Evolutionary conservation across 2,329 filamentous ascomycete species (phyloP), one percentile per base, ranked within the genome.

Genomic region (Fusarium fracticaudum): DNA sequence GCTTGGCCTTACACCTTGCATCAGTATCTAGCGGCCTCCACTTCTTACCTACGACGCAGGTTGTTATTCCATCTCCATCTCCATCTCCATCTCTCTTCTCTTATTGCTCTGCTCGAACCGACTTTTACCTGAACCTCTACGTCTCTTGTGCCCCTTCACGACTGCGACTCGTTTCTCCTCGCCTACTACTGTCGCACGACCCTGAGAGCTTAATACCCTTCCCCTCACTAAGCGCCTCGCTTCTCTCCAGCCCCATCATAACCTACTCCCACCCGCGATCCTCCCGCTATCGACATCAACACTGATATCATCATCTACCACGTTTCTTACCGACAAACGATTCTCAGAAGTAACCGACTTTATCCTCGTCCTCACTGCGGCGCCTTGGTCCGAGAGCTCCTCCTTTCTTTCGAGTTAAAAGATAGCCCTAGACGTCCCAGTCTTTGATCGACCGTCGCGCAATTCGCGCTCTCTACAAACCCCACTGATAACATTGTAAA

Each of bases 401-500:
- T 64, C 55, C 50, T 53, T 74, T 64, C 26, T 48, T 38, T 50
- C 47, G 50, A 60, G 65, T 66, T 54, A 53, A 54, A 66, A 66
- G 59, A 64, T 51, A 51, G 38, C 47, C 61, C 57, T 26, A 51
- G 61, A 63, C 67, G 64, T 61, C 43, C 48, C 41, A 57, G 48
- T 50, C 61, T 64, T 71, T 58, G 26, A 43, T 59, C 63, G 51
- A 71, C 67, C 60, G 51, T 75, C 67, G 77, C 77, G 77, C 77
- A 79, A 79, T 77, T 79, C 69, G 77, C 76, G 71, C 74, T 74
- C 61, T 71, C 63, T 69, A 45, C 57, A 55, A 53, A 43, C 63
- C 53, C 63, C 60, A 18, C 71, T 64, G 62, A 74, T 50, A 73
- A 65, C 55, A 67, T 48, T 45, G 55, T 37, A 48, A 41, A 69